These are phyloP conservation scores for Paxillus ammoniavirescens DNA, from an alignment of 768 basidiomycete genomes.

Conservation along the genomic window DNA sequence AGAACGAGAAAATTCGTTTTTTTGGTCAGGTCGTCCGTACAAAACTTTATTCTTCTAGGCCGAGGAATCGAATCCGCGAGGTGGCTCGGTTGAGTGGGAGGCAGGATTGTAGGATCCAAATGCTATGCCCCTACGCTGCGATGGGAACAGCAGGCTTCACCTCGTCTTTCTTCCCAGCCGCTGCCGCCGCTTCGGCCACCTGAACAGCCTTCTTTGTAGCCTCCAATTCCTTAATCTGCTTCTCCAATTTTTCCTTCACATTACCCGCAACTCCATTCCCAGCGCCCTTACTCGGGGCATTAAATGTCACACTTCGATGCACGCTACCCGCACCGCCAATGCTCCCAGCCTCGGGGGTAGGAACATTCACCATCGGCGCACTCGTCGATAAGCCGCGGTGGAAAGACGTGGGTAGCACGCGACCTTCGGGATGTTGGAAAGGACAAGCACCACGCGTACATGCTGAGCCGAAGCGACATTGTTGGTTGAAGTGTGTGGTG, in stretches of 20 bases:
- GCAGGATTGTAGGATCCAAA: not conserved
- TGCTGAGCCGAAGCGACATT: constrained; percentile 80
- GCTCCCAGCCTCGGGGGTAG: constrained; percentile 62
- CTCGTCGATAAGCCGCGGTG: constrained; percentile 69
- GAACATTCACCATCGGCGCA: constrained; percentile 60
- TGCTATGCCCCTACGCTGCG: constrained; percentile 23
- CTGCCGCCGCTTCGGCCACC: constrained; percentile 55
- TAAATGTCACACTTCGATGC: constrained; percentile 72
- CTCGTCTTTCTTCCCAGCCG: constrained; percentile 61
- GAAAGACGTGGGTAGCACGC: constrained; percentile 76
- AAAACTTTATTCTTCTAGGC: no score
- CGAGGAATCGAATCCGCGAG: not conserved
- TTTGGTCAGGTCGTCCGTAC: no score
- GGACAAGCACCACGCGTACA: constrained; percentile 86
- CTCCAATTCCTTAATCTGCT: constrained; percentile 63
- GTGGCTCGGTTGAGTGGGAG: not conserved
- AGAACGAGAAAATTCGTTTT: no score
- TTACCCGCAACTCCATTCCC: constrained; percentile 18
- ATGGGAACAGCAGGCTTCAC: constrained; percentile 44
- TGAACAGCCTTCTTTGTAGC: constrained; percentile 67
- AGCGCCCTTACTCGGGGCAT: constrained; percentile 34
- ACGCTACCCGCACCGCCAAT: constrained; percentile 56
- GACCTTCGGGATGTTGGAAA: constrained; percentile 90
- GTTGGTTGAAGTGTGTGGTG: constrained; percentile 40
- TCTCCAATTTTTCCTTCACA: constrained; percentile 49